A percentile compares a stretch with the other conserved stretches of the same genome.
Evolutionary conservation across 2,329 filamentous ascomycete genomes (phyloP).

Genomic region (Fusarium oligoseptatum): DNA sequence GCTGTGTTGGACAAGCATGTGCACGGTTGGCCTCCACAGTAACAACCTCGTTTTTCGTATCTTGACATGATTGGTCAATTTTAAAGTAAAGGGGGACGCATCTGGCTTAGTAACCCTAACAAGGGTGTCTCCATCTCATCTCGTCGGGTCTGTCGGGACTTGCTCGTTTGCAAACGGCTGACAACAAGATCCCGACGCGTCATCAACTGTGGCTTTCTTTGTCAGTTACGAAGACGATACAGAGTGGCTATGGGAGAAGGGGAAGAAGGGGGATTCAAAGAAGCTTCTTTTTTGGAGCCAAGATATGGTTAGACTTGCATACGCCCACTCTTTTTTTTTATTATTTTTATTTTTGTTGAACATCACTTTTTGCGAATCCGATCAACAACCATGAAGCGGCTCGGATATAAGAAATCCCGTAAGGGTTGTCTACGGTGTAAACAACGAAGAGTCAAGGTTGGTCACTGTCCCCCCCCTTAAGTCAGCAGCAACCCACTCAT

Average conservation of each 20-base stretch:
- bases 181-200: not conserved
- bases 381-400: conserved; percentile 11
- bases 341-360: no score
- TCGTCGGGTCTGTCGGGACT: not conserved
- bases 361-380: no score
- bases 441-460: conserved; percentile 19
- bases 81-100: not conserved
- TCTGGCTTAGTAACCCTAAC: not conserved
- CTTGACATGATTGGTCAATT: not conserved
- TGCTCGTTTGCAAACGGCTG: not conserved
- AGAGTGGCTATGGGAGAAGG: not conserved
- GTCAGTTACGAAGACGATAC: not conserved
- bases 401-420: conserved; percentile 23
- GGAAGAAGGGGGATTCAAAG: not conserved
- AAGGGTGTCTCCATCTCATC: not conserved
- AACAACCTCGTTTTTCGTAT: conserved; percentile 18
- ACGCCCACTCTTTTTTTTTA: not conserved
- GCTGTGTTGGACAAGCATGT: not conserved
- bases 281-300: not conserved
- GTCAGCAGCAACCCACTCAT: not conserved
- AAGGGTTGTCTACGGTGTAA: conserved; percentile 20
- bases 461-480: not conserved
- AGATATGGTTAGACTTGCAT: not conserved
- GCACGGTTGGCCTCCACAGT: not conserved
- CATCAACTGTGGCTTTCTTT: conserved; percentile 3